Percentiles rank a stretch among this genome's conserved stretches.
These are phyloP conservation scores for Leccinum uliginosum DNA, from an alignment of 768 basidiomycete genomes.

Conservation along the genomic window DNA sequence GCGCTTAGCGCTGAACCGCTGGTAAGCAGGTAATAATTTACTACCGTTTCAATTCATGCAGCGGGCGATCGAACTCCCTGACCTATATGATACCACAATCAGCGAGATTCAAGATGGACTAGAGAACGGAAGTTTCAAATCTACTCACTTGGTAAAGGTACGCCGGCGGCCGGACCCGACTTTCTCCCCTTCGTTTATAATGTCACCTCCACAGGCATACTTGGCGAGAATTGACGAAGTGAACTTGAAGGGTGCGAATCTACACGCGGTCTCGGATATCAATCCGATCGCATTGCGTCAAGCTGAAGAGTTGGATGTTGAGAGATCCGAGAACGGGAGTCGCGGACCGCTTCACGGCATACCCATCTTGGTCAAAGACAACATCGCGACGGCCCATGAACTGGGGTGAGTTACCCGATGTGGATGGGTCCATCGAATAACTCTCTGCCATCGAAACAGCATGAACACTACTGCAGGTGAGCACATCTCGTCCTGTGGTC, in stretches of 20 bases:
- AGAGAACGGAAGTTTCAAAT: slow-evolving; percentile 46
- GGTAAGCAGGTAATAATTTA: neutral
- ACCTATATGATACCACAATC: slow-evolving; percentile 59
- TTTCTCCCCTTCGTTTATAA: neutral
- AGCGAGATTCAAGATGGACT: slow-evolving; percentile 51
- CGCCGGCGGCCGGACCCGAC: too few relatives aligned
- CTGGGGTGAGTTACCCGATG: slow-evolving; percentile 20
- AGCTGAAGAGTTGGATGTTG: slow-evolving; percentile 49
- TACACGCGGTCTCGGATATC: slow-evolving; percentile 56
- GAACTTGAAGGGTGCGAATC: slow-evolving; percentile 52
- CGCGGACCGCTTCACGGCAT: slow-evolving; percentile 54
- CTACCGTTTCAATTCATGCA: slow-evolving; percentile 4
- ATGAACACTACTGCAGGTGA: slow-evolving; percentile 52
- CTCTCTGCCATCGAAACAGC: slow-evolving; percentile 17
- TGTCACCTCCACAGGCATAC: slow-evolving; percentile 45
- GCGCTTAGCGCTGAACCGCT: neutral
- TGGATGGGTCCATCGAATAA: neutral
- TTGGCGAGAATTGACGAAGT: slow-evolving; percentile 65
- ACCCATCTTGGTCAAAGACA: slow-evolving; percentile 53
- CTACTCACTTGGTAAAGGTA: slow-evolving; percentile 61
- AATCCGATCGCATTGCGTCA: slow-evolving; percentile 50
- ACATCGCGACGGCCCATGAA: slow-evolving; percentile 30
- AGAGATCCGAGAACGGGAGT: slow-evolving; percentile 44
- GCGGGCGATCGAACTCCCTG: slow-evolving; percentile 31
- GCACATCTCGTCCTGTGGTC: slow-evolving; percentile 16